These are phyloP conservation scores for Brassica balearica DNA, from an alignment of 441 rosid species.

Conservation along the genomic window DNA sequence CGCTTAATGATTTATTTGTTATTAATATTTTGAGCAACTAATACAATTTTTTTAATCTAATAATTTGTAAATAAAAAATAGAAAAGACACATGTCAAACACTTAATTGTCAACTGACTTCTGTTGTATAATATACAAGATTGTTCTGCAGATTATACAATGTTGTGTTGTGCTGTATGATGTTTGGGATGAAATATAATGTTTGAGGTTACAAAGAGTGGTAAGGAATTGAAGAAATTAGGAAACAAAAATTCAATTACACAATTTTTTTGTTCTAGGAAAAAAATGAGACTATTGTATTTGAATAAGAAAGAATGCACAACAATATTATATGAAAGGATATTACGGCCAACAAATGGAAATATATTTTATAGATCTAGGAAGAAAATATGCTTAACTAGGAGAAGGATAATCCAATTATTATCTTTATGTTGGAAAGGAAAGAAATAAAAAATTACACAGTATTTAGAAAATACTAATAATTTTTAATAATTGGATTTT, in stretches of 20 bases:
- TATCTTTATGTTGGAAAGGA: neutral
- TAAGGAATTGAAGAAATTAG: neutral
- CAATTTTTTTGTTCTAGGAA: neutral
- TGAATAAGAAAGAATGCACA: neutral
- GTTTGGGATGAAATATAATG: conserved; percentile 28
- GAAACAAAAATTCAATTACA: neutral
- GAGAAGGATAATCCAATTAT: neutral
- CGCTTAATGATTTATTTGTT: neutral
- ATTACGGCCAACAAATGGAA: neutral
- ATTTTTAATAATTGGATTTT: too few species aligned
- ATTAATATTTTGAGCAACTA: neutral
- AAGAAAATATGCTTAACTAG: neutral
- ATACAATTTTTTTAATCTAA: too few species aligned
- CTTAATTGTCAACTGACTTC: too few species aligned
- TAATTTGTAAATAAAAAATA: too few species aligned
- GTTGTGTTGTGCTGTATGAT: conserved; percentile 25
- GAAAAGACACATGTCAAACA: too few species aligned
- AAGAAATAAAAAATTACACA: neutral
- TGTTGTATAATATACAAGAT: neutral
- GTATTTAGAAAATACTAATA: neutral
- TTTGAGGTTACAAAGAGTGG: neutral
- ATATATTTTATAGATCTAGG: neutral
- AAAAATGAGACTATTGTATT: neutral
- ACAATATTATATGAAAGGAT: neutral
- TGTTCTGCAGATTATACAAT: conserved; percentile 14